Percentiles rank a stretch among this genome's conserved stretches.
These are phyloP conservation scores for Suhomyces xylopsoci DNA, from an alignment of 805 yeast genomes.

Conservation along the genomic window DNA sequence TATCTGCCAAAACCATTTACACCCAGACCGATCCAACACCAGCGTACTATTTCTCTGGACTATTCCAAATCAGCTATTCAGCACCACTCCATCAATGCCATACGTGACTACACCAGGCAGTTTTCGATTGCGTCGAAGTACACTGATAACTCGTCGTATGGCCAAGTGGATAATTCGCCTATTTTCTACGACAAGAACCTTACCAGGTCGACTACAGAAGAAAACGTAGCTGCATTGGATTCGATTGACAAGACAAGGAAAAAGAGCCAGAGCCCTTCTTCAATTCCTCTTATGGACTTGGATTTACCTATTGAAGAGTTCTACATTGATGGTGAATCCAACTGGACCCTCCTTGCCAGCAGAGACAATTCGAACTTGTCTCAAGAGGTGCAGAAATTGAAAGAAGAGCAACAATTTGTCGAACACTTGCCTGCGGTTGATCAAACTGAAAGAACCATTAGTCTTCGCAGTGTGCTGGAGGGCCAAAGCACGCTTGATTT, in stretches of 20 bases:
- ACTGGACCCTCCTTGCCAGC: conserved; percentile 21
- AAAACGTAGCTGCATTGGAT: conserved; percentile 7
- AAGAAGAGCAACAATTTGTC: conserved; percentile 7
- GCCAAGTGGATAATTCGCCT: background rate
- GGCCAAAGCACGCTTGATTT: conserved; percentile 1
- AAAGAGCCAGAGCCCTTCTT: background rate
- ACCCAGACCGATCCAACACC: background rate
- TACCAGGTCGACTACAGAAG: conserved; percentile 1
- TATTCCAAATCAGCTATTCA: background rate
- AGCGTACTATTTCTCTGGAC: background rate
- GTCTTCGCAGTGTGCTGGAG: background rate
- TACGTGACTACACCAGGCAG: background rate
- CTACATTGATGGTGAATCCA: conserved; percentile 18
- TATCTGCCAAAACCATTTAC: background rate
- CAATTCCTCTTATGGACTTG: conserved; percentile 6
- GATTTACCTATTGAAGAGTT: conserved; percentile 12
- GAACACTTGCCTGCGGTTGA: background rate
- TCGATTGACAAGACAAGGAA: background rate
- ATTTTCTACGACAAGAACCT: background rate
- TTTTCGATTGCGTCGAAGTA: background rate
- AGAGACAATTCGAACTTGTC: conserved; percentile 25
- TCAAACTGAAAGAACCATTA: background rate
- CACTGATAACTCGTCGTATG: background rate
- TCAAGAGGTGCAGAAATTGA: conserved; percentile 20
- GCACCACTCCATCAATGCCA: background rate